Base-by-base conservation (phyloP, 2,329 filamentous ascomycete genomes). In the Calonectria fujianensis region DNA sequence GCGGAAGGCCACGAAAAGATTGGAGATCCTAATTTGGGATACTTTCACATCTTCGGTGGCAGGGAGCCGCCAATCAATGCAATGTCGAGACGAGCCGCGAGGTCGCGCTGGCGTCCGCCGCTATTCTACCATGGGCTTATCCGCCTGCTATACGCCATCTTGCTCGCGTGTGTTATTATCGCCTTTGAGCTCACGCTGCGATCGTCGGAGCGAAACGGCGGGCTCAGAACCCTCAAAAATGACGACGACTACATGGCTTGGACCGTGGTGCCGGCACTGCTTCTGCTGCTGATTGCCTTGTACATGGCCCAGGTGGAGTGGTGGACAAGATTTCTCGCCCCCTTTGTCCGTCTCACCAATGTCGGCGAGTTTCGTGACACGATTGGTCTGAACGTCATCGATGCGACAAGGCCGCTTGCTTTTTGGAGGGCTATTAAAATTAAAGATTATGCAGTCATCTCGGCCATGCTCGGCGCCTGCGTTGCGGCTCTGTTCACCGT, bases 1-100 rank as follows among this genome's bases (percentile, higher is more conserved):
- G 82, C 85, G 9, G 84, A 85, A 64, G 79, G 84, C 0, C 84
- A 85, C 48, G 83, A 85, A 64, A 82, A 83, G 48, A 71, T 81
- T 4, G 78, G 79, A 13, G 75, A 76, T 8, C 69, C 77, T 2
- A 80, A 74, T 18, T 13, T 74, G 48, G 80, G 80, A 1, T 81
- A 77, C 52, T 82, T 81, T 64, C 80, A 82, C 29, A 77, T 82
- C 29, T 80, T 78, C 45, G 80, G 80, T 13, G 79, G 80, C 27
- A 82, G 74, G 32, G 72, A 77, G 14, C 80, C 79, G 16, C 66
- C 75, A 7, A 48, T 63, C 16, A 77, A 76, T 18, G 67, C 69
- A 13, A 37, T 70, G 10, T 64, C 64, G 29, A 72, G 70, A 37
- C 74, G 74, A 3, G 75, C 74, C 77, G 82, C 75, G 77, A 81